phyloP scores from a whole-genome alignment of 176 grass and related monocot genomes.

The Aegilops longissima region DNA sequence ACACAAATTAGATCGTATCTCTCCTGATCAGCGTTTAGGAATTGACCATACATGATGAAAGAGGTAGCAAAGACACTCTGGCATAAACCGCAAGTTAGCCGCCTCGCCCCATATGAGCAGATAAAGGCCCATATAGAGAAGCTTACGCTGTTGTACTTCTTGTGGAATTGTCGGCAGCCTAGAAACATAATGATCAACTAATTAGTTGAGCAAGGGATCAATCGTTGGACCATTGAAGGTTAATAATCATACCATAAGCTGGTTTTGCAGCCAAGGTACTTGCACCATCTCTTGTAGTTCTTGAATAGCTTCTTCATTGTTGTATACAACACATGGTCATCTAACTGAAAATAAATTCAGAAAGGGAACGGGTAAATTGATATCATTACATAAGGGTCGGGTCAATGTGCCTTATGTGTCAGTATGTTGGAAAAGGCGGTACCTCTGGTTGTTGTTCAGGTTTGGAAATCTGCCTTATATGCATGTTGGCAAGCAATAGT shows the following conservation, averaged over 20 bases:
- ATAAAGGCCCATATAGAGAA: slow-evolving; percentile 96
- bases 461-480: slow-evolving; percentile 69
- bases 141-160: too few relatives aligned
- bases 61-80: slow-evolving; percentile 94
- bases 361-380: too few relatives aligned
- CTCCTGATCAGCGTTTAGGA: not conserved
- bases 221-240: too few relatives aligned
- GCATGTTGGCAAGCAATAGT: slow-evolving; percentile 89
- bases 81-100: slow-evolving; percentile 93
- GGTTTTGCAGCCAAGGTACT: slow-evolving; percentile 41
- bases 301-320: too few relatives aligned
- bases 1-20: not conserved
- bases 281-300: too few relatives aligned
- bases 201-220: too few relatives aligned
- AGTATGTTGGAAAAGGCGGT: not conserved
- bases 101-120: slow-evolving; percentile 98
- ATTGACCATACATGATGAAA: slow-evolving; percentile 84
- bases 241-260: slow-evolving; percentile 20
- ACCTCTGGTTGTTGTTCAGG: slow-evolving; percentile 83
- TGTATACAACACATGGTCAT: too few relatives aligned
- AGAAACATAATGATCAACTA: too few relatives aligned
- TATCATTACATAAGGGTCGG: too few relatives aligned
- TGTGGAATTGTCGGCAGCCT: too few relatives aligned
- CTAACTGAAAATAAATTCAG: too few relatives aligned
- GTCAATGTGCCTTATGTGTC: too few relatives aligned